phyloP scores from a whole-genome alignment of 2,329 filamentous ascomycete species.

The Alternaria sp. region DNA sequence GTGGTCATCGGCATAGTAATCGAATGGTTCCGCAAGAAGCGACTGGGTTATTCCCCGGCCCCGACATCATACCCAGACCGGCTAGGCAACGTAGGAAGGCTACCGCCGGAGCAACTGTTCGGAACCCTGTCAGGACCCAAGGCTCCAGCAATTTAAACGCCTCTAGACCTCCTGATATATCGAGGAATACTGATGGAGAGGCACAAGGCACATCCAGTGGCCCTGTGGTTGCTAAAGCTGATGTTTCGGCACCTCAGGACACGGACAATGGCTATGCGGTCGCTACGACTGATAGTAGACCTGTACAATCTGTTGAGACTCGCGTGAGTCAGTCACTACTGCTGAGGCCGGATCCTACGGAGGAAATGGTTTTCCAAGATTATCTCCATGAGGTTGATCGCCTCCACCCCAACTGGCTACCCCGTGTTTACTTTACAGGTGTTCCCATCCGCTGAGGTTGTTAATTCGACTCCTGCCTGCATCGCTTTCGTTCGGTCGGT shows the following conservation, averaged over 20 bases:
- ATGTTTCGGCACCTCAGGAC: neutral
- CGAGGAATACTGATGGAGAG: neutral
- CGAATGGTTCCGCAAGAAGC: conserved; percentile 78
- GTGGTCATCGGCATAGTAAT: conserved; percentile 78
- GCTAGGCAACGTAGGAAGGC: conserved; percentile 58
- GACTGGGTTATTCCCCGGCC: conserved; percentile 82
- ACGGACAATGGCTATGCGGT: neutral
- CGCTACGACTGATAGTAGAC: neutral
- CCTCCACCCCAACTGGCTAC: neutral
- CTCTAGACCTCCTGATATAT: neutral
- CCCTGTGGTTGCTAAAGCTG: neutral
- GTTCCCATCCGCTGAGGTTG: neutral
- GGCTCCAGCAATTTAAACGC: conserved; percentile 43
- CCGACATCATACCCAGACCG: conserved; percentile 65
- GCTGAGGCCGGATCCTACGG: neutral
- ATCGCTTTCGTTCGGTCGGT: neutral
- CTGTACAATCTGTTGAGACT: neutral
- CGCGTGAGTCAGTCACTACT: neutral
- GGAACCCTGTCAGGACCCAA: conserved; percentile 46
- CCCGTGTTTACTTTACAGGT: neutral
- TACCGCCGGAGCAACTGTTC: conserved; percentile 59
- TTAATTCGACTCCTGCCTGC: neutral
- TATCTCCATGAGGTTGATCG: neutral
- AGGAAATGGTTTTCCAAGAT: neutral
- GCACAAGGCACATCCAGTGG: neutral